Evolutionary conservation across 1,284 basidiomycete genomes (phyloP).

Genomic region (Fomitopsis pinicola): DNA sequence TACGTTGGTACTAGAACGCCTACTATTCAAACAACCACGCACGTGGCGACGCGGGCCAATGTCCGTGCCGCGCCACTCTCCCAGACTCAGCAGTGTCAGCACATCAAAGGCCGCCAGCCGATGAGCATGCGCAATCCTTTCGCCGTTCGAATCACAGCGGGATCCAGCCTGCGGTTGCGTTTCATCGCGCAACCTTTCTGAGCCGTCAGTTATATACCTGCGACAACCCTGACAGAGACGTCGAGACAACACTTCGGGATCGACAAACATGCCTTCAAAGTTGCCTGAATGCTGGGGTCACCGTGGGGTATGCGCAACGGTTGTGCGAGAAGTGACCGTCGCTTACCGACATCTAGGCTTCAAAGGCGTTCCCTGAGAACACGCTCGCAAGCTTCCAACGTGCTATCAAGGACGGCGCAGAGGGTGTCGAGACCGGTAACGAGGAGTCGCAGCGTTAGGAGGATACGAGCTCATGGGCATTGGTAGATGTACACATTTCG

Average conservation of each 20-base stretch:
- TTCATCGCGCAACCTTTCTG: no score
- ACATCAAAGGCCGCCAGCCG: no score
- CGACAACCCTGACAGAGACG: not conserved
- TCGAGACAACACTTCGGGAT: not conserved
- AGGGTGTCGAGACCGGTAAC: slow-evolving; percentile 89
- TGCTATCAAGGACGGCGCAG: slow-evolving; percentile 89
- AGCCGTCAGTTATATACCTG: no score
- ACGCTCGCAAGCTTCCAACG: slow-evolving; percentile 90
- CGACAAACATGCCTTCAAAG: not conserved
- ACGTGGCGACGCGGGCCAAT: no score
- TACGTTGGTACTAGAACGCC: no score
- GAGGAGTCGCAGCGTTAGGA: slow-evolving; percentile 29
- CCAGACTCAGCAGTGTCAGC: no score
- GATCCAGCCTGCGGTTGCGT: no score
- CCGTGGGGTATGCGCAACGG: slow-evolving; percentile 69
- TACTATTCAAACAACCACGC: no score
- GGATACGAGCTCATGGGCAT: slow-evolving; percentile 34
- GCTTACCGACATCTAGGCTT: slow-evolving; percentile 51
- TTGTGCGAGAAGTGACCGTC: not conserved
- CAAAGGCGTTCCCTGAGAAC: slow-evolving; percentile 86
- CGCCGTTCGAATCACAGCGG: no score
- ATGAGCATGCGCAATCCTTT: no score
- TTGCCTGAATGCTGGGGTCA: slow-evolving; percentile 86
- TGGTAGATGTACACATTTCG: slow-evolving; percentile 92
- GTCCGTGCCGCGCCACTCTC: no score